Evolutionary conservation across 179 eudicot genomes (phyloP), one percentile per base, ranked within the genome.

Genomic region (Silene noctiflora): DNA sequence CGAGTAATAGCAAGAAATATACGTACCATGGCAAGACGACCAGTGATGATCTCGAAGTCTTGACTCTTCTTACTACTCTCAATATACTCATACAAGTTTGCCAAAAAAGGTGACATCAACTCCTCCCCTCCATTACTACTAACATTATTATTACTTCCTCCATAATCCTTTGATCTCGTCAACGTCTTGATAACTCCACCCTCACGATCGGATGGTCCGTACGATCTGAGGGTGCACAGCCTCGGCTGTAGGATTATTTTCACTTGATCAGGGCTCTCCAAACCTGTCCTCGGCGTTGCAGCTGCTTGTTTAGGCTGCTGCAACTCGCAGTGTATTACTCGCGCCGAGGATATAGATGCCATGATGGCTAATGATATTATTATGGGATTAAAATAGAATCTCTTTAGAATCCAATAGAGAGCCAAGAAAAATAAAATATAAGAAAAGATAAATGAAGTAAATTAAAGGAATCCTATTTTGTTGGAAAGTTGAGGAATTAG

Each of bases 1-100:
- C 8, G 42, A 17, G 14, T 35, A 12, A 29, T 4, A 27, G 5
- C 4, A 2, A 48, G 20, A n/a, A 13, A 16, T 0, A 51, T 21
- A 68, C 48, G 25, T 87, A 95, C 99, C 99, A 95, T 95, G 71
- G 99, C 99, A 59, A 95, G 85, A 16, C 97, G 96, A 67, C 97
- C 99, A 17, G 91, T 87, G 74, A 95, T 86, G 83, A 85, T 95
- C 86, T 95, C 99, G 51, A 92, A 86, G 78, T 95, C 99, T 66
- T 91, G 93, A 55, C 93, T 92, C 84, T 86, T 95, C 89, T 82
- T 93, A 6, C 88, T 82, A 80, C 93, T 95, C 77, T 95, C 99
- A 2, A 95, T 81, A 78, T 95, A 95, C 55, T 95, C 96, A 44
- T 88, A 88, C 63, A 95, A 78, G 53, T 84, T 88, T n/a, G 81